These are phyloP conservation scores for Cryptococcus floricola DNA, from an alignment of 1,284 basidiomycete genomes.

Conservation along the genomic window DNA sequence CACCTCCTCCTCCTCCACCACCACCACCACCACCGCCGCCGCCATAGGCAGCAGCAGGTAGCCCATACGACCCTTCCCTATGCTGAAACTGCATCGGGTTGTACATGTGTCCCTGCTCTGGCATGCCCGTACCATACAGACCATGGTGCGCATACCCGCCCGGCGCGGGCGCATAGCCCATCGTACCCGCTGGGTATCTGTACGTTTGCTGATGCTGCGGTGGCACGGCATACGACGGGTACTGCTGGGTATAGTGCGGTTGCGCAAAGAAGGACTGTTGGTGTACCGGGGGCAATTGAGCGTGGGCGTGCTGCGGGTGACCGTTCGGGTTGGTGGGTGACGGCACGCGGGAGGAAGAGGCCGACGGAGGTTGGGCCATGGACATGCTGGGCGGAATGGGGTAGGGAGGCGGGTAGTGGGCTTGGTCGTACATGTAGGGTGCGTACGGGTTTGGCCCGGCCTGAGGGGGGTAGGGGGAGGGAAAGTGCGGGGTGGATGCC, in stretches of 20 bases:
- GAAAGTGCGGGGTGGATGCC: slow-evolving; percentile 32
- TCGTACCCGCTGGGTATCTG: slow-evolving; percentile 31
- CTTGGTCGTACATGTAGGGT: slow-evolving; percentile 40
- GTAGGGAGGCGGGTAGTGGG: slow-evolving; percentile 30
- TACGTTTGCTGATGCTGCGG: slow-evolving; percentile 9
- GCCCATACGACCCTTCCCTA: slow-evolving; percentile 38
- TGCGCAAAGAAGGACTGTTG: slow-evolving; percentile 29
- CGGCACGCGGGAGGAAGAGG: slow-evolving; percentile 39
- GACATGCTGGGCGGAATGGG: slow-evolving; percentile 30
- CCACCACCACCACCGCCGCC: slow-evolving; percentile 21
- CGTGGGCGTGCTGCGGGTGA: slow-evolving; percentile 31
- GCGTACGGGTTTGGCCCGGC: slow-evolving; percentile 31
- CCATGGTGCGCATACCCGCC: slow-evolving; percentile 26
- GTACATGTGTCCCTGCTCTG: slow-evolving; percentile 39
- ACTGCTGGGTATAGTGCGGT: slow-evolving; percentile 23
- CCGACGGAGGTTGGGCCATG: slow-evolving; percentile 33
- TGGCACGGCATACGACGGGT: slow-evolving; percentile 22
- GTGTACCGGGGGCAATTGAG: slow-evolving; percentile 36
- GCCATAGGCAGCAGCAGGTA: slow-evolving; percentile 30
- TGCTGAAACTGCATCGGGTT: slow-evolving; percentile 37
- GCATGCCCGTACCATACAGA: slow-evolving; percentile 34
- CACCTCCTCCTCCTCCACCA: background rate
- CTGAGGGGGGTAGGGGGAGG: slow-evolving; percentile 42
- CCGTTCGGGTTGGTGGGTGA: slow-evolving; percentile 38
- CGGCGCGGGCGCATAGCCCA: background rate